A percentile compares a stretch with the other conserved stretches of the same genome.
Evolutionary conservation across 805 yeast genomes (phyloP).

Genomic region (Peterozyma toletana): DNA sequence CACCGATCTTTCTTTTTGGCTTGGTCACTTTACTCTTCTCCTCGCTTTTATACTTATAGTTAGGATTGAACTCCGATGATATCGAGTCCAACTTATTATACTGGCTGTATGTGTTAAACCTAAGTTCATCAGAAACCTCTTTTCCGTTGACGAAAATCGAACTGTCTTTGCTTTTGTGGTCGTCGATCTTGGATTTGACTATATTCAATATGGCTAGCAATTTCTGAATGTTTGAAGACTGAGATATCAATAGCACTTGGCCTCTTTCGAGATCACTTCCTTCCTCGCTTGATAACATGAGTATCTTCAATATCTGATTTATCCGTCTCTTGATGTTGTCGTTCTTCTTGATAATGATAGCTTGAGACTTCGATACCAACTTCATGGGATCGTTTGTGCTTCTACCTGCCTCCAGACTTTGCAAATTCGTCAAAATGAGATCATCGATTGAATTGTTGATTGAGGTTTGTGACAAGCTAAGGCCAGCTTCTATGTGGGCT

Average conservation of each 20-base stretch:
- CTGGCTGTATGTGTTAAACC: not conserved
- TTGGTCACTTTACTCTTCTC: not conserved
- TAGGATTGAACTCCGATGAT: constrained; percentile 1
- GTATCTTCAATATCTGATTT: constrained; percentile 1
- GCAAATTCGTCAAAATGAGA: too few relatives aligned
- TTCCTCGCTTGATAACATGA: not conserved
- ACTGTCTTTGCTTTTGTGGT: not conserved
- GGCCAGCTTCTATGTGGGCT: not conserved
- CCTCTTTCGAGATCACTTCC: not conserved
- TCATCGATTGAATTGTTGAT: constrained; percentile 1
- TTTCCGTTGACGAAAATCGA: not conserved
- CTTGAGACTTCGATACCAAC: not conserved
- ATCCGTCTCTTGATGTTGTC: constrained; percentile 8
- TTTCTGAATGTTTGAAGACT: constrained; percentile 6
- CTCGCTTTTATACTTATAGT: not conserved
- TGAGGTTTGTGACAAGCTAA: constrained; percentile 1
- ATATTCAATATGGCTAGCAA: constrained; percentile 6
- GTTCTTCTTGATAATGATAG: constrained; percentile 3
- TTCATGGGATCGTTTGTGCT: too few relatives aligned
- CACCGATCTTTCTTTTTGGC: not conserved
- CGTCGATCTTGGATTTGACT: constrained; percentile 3
- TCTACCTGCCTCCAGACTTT: too few relatives aligned
- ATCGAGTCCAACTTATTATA: constrained; percentile 6
- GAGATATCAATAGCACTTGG: constrained; percentile 2
- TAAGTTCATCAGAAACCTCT: not conserved